Percentiles rank a stretch among this genome's conserved stretches.
Evolutionary conservation across 768 basidiomycete genomes (phyloP).

Genomic region (Trametes coccinea): DNA sequence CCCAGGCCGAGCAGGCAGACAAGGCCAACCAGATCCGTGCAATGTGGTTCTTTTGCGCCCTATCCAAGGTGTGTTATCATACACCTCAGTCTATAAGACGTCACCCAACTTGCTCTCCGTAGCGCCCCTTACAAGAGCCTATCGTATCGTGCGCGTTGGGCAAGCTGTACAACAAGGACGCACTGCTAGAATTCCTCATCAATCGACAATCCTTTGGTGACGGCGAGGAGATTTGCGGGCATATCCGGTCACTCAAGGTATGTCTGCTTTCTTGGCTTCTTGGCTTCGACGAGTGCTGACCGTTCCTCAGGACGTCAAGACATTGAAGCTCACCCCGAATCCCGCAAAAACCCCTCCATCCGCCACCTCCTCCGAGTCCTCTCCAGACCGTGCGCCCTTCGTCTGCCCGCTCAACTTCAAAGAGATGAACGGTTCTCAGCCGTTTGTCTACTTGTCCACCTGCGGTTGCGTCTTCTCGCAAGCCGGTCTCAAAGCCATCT

Average conservation of each 20-base stretch:
- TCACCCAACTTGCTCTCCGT: not conserved
- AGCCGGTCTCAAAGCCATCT: slow-evolving; percentile 72
- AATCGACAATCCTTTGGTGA: slow-evolving; percentile 86
- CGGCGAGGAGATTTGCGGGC: slow-evolving; percentile 88
- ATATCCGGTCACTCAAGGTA: slow-evolving; percentile 89
- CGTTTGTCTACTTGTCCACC: slow-evolving; percentile 82
- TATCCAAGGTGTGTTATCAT: slow-evolving; percentile 75
- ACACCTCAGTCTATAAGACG: too few relatives aligned
- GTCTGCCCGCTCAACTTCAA: slow-evolving; percentile 90
- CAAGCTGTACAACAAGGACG: slow-evolving; percentile 95
- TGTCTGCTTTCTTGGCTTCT: slow-evolving; percentile 26
- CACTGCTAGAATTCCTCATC: slow-evolving; percentile 86
- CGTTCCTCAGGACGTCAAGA: slow-evolving; percentile 73
- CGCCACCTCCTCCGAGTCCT: slow-evolving; percentile 39
- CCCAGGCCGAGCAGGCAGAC: slow-evolving; percentile 82
- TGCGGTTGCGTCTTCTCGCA: slow-evolving; percentile 95
- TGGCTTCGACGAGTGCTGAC: not conserved
- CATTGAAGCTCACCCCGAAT: slow-evolving; percentile 78
- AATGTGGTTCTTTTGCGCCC: slow-evolving; percentile 89
- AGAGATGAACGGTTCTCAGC: slow-evolving; percentile 91
- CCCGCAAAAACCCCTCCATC: slow-evolving; percentile 40
- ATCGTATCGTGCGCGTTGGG: slow-evolving; percentile 91
- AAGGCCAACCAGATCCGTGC: slow-evolving; percentile 87
- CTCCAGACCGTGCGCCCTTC: slow-evolving; percentile 62
- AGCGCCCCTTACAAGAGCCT: slow-evolving; percentile 86